Evolutionary conservation across 225 moss, liverwort and hornwort species (phyloP).

Genomic region (Pseudoscleropodium purum): DNA sequence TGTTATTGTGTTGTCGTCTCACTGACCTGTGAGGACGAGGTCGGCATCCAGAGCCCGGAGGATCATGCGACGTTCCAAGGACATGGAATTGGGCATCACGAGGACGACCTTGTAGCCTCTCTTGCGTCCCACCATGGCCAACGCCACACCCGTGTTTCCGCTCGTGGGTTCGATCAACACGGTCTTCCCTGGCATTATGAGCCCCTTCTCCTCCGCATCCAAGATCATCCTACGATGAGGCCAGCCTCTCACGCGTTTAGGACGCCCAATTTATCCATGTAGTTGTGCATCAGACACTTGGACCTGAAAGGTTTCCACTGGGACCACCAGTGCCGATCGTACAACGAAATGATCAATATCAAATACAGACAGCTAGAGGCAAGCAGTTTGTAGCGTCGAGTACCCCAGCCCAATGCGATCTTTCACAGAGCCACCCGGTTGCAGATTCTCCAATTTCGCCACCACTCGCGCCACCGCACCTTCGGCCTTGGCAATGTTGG

Average conservation of each 20-base stretch:
- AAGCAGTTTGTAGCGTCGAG: background rate
- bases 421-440: slow-evolving; percentile 85
- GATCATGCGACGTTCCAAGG: slow-evolving; percentile 78
- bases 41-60: slow-evolving; percentile 68
- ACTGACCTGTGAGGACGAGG: slow-evolving; percentile 48
- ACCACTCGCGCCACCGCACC: slow-evolving; percentile 61
- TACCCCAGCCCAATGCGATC: slow-evolving; percentile 81
- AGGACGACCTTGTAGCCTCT: slow-evolving; percentile 65
- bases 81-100: slow-evolving; percentile 61
- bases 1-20: no score
- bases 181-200: slow-evolving; percentile 67
- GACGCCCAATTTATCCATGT: background rate
- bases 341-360: background rate
- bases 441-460: slow-evolving; percentile 68
- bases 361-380: background rate
- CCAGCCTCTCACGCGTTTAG: background rate
- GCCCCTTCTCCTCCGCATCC: slow-evolving; percentile 74
- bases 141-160: slow-evolving; percentile 71
- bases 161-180: slow-evolving; percentile 70
- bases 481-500: slow-evolving; percentile 41
- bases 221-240: slow-evolving; percentile 45
- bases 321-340: background rate
- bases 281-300: background rate
- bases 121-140: slow-evolving; percentile 54
- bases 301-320: background rate